These are phyloP conservation scores for Agrocybe chaxingu DNA, from an alignment of 768 basidiomycete species.

Conservation along the genomic window DNA sequence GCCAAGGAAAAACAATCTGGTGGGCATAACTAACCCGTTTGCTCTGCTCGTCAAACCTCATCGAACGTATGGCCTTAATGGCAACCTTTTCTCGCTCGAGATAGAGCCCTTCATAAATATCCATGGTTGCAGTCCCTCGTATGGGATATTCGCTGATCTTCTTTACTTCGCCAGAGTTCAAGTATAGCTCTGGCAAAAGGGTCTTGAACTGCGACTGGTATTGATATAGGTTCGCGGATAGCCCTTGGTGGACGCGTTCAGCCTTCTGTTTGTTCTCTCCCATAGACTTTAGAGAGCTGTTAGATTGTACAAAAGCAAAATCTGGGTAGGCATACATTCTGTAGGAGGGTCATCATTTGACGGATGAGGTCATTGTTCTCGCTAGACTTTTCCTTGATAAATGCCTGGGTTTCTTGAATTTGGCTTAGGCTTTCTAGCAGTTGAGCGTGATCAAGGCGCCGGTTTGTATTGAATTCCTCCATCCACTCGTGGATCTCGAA, in stretches of 20 bases:
- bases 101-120: slow-evolving; percentile 53
- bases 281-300: slow-evolving; percentile 23
- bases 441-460: slow-evolving; percentile 39
- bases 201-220: slow-evolving; percentile 44
- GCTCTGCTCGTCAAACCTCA: slow-evolving; percentile 44
- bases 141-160: slow-evolving; percentile 47
- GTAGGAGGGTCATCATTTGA: slow-evolving; percentile 47
- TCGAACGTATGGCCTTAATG: slow-evolving; percentile 53
- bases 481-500: slow-evolving; percentile 49
- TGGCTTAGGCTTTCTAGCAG: slow-evolving; percentile 40
- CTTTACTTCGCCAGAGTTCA: slow-evolving; percentile 50
- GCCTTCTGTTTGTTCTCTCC: slow-evolving; percentile 27
- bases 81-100: slow-evolving; percentile 52
- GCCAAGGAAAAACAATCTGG: not conserved
- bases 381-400: slow-evolving; percentile 28
- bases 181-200: slow-evolving; percentile 47
- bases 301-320: not conserved
- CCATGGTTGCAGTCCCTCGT: slow-evolving; percentile 50
- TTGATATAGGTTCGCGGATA: slow-evolving; percentile 47
- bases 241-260: slow-evolving; percentile 35
- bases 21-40: slow-evolving; percentile 30
- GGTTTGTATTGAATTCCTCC: slow-evolving; percentile 33
- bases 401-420: slow-evolving; percentile 36
- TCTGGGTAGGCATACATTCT: slow-evolving; percentile 30
- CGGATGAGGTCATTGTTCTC: slow-evolving; percentile 33